phyloP scores from a whole-genome alignment of 352 stramenopile species.

The Peronospora tabacina region DNA sequence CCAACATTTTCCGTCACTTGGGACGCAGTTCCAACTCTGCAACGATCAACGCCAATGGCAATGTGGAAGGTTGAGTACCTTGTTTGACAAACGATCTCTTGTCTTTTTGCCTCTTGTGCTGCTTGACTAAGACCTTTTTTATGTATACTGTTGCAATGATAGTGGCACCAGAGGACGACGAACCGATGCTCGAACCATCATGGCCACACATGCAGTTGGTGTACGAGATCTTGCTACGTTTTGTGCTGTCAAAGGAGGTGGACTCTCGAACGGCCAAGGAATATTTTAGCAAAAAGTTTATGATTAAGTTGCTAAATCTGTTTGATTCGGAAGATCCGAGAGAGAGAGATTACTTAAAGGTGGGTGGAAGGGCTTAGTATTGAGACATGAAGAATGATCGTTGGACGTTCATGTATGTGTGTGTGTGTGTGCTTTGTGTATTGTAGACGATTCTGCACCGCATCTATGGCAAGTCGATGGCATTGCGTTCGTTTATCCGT shows the following conservation, averaged over 20 bases:
- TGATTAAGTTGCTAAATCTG: conserved; percentile 89
- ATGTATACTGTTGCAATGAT: neutral
- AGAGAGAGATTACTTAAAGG: conserved; percentile 98
- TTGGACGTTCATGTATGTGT: neutral
- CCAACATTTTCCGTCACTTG: conserved; percentile 89
- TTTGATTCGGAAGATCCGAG: conserved; percentile 93
- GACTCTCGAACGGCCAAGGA: conserved; percentile 96
- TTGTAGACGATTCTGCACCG: conserved; percentile 93
- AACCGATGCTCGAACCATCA: conserved; percentile 93
- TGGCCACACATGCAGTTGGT: conserved; percentile 98
- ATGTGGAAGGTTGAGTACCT: conserved; percentile 52
- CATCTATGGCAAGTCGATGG: conserved; percentile 99
- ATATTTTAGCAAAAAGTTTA: conserved; percentile 94
- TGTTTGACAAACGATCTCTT: too few species aligned
- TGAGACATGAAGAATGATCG: neutral
- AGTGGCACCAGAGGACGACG: conserved; percentile 93
- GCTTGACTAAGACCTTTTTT: conserved; percentile 3
- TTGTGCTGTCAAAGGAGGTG: conserved; percentile 95
- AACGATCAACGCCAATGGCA: conserved; percentile 54
- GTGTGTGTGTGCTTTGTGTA: neutral
- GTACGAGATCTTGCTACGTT: conserved; percentile 98
- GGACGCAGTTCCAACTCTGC: conserved; percentile 55
- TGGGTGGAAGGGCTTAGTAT: conserved; percentile 2
- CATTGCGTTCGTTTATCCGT: conserved; percentile 95
- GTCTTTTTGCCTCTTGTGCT: neutral